A percentile compares a stretch with the other conserved stretches of the same genome.
Evolutionary conservation across 129 eudicot genomes (phyloP).

Genomic region (Tanacetum coccineum): DNA sequence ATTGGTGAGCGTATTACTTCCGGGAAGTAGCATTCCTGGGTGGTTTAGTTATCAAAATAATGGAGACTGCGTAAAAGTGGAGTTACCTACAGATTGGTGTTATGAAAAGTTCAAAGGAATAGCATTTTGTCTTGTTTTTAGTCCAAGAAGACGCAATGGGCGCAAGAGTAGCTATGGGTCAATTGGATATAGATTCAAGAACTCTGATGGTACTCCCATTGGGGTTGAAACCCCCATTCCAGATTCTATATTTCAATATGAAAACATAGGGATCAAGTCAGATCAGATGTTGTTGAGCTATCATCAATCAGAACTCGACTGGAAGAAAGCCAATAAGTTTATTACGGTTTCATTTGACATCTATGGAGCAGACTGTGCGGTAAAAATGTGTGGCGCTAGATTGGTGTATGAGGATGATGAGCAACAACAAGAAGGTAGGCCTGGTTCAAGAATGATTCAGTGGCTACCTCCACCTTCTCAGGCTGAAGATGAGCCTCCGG

Average conservation of each 20-base stretch:
- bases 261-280: slow-evolving; percentile 27
- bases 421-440: slow-evolving; percentile 17
- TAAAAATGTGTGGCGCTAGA: slow-evolving; percentile 36
- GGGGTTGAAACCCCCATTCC: slow-evolving; percentile 11
- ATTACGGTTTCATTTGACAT: slow-evolving; percentile 25
- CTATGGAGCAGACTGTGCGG: slow-evolving; percentile 31
- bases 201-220: slow-evolving; percentile 25
- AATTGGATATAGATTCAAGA: too few relatives aligned
- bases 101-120: too few relatives aligned
- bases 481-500: too few relatives aligned
- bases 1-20: slow-evolving; percentile 29
- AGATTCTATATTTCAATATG: slow-evolving; percentile 28
- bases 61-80: slow-evolving; percentile 22
- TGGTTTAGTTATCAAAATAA: slow-evolving; percentile 25
- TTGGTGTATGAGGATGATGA: slow-evolving; percentile 37
- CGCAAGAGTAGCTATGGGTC: too few relatives aligned
- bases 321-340: slow-evolving; percentile 20
- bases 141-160: too few relatives aligned
- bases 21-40: slow-evolving; percentile 24
- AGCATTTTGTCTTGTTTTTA: too few relatives aligned
- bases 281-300: slow-evolving; percentile 30
- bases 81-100: slow-evolving; percentile 27
- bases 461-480: slow-evolving; percentile 30
- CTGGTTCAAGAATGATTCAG: slow-evolving; percentile 28
- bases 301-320: slow-evolving; percentile 24